Conservation (phyloP, 2,329 filamentous ascomycete genomes). For the Nothophaeocryptopus gaeumannii region DNA sequence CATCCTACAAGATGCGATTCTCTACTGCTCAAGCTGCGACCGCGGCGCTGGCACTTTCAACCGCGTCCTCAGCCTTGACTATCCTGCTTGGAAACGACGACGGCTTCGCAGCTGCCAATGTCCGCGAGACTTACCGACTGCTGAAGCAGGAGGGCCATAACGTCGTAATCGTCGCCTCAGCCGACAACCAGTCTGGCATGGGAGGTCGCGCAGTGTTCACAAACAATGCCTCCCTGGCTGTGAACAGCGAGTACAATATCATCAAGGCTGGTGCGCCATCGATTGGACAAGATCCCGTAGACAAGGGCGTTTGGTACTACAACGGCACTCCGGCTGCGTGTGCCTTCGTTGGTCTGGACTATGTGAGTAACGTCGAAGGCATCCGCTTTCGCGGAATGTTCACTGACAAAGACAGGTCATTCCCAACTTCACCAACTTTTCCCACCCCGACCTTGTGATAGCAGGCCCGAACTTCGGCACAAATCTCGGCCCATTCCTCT, state of each 20-base stretch:
- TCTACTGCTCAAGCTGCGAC: conserved; percentile 7
- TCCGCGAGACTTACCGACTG: conserved; percentile 40
- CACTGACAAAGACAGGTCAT: conserved; percentile 49
- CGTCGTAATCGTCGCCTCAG: conserved; percentile 44
- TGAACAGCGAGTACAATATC: conserved; percentile 46
- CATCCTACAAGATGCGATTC: conserved; percentile 21
- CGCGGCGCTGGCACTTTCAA: conserved; percentile 16
- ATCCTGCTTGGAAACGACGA: conserved; percentile 41
- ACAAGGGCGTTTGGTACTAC: conserved; percentile 60
- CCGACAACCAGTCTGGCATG: conserved; percentile 45
- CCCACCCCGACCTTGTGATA: conserved; percentile 54
- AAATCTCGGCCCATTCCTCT: conserved; percentile 56
- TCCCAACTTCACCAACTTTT: conserved; percentile 48
- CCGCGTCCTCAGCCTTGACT: conserved; percentile 25
- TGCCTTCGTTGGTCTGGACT: conserved; percentile 52
- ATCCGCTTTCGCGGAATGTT: not conserved
- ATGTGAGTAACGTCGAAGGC: not conserved
- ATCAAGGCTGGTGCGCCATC: conserved; percentile 49
- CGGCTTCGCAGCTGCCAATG: conserved; percentile 38
- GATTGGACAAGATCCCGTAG: conserved; percentile 51
- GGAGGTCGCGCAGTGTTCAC: conserved; percentile 48
- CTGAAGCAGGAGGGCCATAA: conserved; percentile 39
- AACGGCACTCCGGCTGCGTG: conserved; percentile 58
- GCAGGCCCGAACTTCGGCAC: conserved; percentile 57
- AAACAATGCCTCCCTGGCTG: conserved; percentile 41